Evolutionary conservation across 2,329 filamentous ascomycete species (phyloP), one percentile per base, ranked within the genome.

Genomic region (Sphaerostilbella broomeana): DNA sequence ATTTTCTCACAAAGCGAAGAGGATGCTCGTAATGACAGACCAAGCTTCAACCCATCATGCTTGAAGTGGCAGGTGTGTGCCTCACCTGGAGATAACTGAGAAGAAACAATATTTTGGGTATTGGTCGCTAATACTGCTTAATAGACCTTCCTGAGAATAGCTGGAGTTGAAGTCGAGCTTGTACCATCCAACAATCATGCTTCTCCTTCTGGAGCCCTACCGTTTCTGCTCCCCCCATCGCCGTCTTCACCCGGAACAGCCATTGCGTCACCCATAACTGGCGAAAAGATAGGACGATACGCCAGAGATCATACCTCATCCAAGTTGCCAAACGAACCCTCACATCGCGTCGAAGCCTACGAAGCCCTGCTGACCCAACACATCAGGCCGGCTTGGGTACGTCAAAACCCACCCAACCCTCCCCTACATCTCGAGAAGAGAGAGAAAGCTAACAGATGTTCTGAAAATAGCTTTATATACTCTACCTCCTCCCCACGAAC

Each of bases 11-110:
- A 73, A 11, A 67, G 76, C 1, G 65, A 72, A n/a, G 82, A 78
- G 52, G 83, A 40, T 13, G 38, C 38, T 18, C 24, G 17, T 8
- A n/a, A 16, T 6, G 33, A 33, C 4, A 64, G 69, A 20, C 84
- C 88, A 18, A 94, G 86, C 48, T 94, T 84, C 65, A 97, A 97
- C 59, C 92, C 92, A 9, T 79, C 81, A 43, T 98, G 92, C 68
- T 70, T 97, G 55, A 95, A 90, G 69, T 97, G 88, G 88, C 92
- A 97, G 84, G 87, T 90, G 53, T 50, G 35, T 20, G 2, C 16
- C 17, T 32, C 16, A 32, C 29, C 8, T 16, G 18, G 2, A 18
- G 9, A 32, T 32, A n/a, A n/a, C n/a, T n/a, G n/a, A n/a, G n/a
- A n/a, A n/a, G n/a, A n/a, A n/a, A n/a, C n/a, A n/a, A n/a, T n/a